Evolutionary conservation across 139 green algal species (phyloP), one percentile per base, ranked within the genome.

Genomic region (Penium margaritaceum): DNA sequence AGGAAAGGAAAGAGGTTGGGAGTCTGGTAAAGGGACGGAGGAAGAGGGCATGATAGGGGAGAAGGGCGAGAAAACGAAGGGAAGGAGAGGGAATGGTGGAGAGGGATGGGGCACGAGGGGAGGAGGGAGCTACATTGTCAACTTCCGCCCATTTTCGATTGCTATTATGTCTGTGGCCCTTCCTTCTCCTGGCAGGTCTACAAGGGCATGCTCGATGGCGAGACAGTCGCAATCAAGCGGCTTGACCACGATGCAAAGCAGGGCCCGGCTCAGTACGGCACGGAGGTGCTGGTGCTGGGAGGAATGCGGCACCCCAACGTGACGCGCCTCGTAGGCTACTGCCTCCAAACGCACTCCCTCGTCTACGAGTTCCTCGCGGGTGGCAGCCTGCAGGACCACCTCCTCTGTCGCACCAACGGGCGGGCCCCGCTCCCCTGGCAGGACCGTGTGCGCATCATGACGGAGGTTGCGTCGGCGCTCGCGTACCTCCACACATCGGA

Each of bases 321-420:
- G 5, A 24, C 30, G 47, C 47, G 29, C n/a, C 47, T 60, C 47
- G 30, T 60, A 24, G 47, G 47, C 47, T 24, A 60, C 47, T 60
- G 47, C 47, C 47, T 24, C 47, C 5, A 17, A 17, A 24, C 47
- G 3, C 29, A 33, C n/a, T 60, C n/a, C 47, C 47, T 60, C 47
- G 47, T 60, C 0, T 60, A 60, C 5, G 47, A 60, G 19, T 60
- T 33, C 47, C 47, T 60, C 19, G n/a, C 47, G 19, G 47, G 47
- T 24, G 47, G 47, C 47, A 60, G 47, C 47, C 47, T 60, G n/a
- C n/a, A n/a, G 47, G 47, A 60, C 30, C 30, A 60, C 5, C 47
- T 60, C 12, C n/a, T 60, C 14, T n/a, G 15, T 21, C 21, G 47
- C 17, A 60, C 29, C 19, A 21, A 5, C 2, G 14, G 0, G 9